These are phyloP conservation scores for Aquilaria malaccensis DNA, from an alignment of 345 rosid genomes.

Conservation along the genomic window DNA sequence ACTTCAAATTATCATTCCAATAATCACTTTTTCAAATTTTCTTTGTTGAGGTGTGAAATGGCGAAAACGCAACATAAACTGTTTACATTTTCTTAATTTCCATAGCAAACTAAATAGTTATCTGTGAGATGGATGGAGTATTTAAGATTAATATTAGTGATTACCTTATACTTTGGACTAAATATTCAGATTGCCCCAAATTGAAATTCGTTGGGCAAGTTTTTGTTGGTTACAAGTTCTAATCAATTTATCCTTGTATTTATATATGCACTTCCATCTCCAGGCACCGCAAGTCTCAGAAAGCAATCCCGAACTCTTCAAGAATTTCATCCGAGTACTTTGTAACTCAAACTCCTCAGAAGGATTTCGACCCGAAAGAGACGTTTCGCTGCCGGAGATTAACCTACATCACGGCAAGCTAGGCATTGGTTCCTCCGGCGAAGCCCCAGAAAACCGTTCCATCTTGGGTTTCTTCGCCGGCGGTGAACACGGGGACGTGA, in stretches of 20 bases:
- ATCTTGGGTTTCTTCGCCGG: slow-evolving; percentile 44
- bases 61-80: too few species aligned
- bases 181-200: too few species aligned
- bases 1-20: too few species aligned
- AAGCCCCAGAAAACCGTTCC: slow-evolving; percentile 15
- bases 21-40: too few species aligned
- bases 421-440: not conserved
- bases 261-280: not conserved
- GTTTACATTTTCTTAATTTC: too few species aligned
- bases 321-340: slow-evolving; percentile 35
- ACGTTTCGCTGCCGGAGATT: slow-evolving; percentile 39
- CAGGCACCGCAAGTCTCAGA: slow-evolving; percentile 38
- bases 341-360: slow-evolving; percentile 47
- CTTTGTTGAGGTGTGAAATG: too few species aligned
- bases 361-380: slow-evolving; percentile 35
- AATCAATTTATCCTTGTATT: not conserved
- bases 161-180: too few species aligned
- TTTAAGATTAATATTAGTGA: not conserved
- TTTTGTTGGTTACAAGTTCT: too few species aligned
- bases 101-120: not conserved
- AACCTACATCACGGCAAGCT: slow-evolving; percentile 9
- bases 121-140: not conserved
- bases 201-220: too few species aligned
- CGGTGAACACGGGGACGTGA: slow-evolving; percentile 30
- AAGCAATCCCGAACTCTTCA: slow-evolving; percentile 22